Base-by-base conservation (phyloP, 75 land plant species). In the Cryptomeria japonica region DNA sequence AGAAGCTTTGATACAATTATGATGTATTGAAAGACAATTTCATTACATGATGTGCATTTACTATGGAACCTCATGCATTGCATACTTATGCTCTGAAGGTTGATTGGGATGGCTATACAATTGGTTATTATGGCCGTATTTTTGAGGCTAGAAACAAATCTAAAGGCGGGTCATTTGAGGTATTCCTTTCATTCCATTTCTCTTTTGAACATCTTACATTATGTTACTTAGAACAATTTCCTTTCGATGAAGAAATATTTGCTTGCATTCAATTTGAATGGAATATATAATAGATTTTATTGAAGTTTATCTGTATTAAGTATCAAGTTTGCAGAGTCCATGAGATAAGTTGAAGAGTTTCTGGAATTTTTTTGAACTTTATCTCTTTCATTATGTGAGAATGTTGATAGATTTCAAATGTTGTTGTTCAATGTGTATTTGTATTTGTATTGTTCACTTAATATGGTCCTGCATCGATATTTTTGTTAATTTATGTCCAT, bases 91-190 rank as follows among this genome's bases (percentile, higher is more conserved):
- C 32, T 88, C 80, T 85, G 56, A 86, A 98, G 99, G 97, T 98
- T 86, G 99, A 98, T 86, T 98, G 99, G 99, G 99, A 94, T 93
- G 99, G 99, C 13, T 98, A 98, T 86, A 98, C 99, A 42, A 98
- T 98, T 86, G 99, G 99, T 41, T 98, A 98, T 86, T 98, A 98
- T 91, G 99, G 99, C 51, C 98, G 99, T 64, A 98, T 98, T 86
- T 98, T 98, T 95, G 99, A 98, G 90, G 98, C 99, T 86, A 93
- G 99, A 32, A 98, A 98, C 90, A 98, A 96, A 89, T 92, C 97
- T 84, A 98, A 98, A 89, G 99, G 99, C 85, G 99, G 99, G 75
- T 95, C 99, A 42, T 98, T 98, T 91, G 97, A 94, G 99, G 99
- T 96, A 94, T 42, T 61, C 5, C 34, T 10, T 61, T 87, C 36